These are phyloP conservation scores for Aspergillus campestris DNA, from an alignment of 495 filamentous ascomycete genomes.

Conservation along the genomic window DNA sequence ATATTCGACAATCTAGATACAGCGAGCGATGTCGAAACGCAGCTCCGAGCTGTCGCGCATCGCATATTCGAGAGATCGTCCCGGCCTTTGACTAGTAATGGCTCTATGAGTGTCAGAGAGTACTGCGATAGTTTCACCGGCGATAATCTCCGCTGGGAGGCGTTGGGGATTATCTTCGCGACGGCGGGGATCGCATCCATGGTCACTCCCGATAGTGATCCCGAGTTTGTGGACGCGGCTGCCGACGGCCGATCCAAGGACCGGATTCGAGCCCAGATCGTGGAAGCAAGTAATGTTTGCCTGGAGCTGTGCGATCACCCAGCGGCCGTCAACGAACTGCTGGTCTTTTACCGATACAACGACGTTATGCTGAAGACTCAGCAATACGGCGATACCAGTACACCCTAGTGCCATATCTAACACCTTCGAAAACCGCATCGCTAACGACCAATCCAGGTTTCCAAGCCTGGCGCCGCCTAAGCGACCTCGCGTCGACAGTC, in stretches of 20 bases:
- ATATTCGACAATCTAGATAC: conserved; percentile 20
- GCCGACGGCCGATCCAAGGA: conserved; percentile 17
- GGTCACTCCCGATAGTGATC: conserved; percentile 31
- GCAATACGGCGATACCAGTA: conserved; percentile 45
- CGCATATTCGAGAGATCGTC: conserved; percentile 30
- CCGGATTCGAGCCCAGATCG: conserved; percentile 26
- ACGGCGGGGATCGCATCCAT: conserved; percentile 36
- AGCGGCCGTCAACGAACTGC: conserved; percentile 38
- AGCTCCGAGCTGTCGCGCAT: conserved; percentile 21
- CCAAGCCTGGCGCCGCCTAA: conserved; percentile 44
- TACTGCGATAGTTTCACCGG: conserved; percentile 41
- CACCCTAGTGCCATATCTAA: conserved; percentile 9
- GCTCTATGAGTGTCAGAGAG: conserved; percentile 25
- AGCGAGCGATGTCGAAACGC: conserved; percentile 14
- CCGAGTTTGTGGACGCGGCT: conserved; percentile 16
- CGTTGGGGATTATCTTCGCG: conserved; percentile 44
- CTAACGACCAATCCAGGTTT: conserved; percentile 27
- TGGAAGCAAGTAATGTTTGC: conserved; percentile 35
- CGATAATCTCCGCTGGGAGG: conserved; percentile 50
- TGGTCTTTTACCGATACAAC: conserved; percentile 37
- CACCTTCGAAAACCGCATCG: neutral
- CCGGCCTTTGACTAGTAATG: conserved; percentile 16
- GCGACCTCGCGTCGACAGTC: conserved; percentile 43
- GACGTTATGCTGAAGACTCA: conserved; percentile 38
- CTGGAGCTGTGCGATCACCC: conserved; percentile 39